phyloP scores from a whole-genome alignment of 495 filamentous ascomycete species.

The Ramalina intermedia region DNA sequence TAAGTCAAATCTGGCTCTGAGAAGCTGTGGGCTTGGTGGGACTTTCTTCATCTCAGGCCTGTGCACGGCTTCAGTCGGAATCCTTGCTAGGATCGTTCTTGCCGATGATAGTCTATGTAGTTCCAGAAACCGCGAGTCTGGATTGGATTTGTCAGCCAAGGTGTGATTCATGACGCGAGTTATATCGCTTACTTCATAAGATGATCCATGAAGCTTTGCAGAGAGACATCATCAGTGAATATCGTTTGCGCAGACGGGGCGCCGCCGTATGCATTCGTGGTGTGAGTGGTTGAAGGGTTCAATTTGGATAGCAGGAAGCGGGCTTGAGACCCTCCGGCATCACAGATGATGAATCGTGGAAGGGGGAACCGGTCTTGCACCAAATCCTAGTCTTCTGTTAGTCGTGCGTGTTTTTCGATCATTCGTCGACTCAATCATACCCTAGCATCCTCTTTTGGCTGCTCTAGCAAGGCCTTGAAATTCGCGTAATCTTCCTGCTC shows the following conservation, averaged over 20 bases:
- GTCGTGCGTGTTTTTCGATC: not conserved
- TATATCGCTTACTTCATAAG: constrained; percentile 81
- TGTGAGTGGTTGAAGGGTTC: constrained; percentile 97
- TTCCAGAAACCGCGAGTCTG: constrained; percentile 50
- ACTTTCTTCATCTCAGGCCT: not conserved
- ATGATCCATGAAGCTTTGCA: constrained; percentile 99
- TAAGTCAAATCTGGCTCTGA: not conserved
- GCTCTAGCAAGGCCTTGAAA: constrained; percentile 74
- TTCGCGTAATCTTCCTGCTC: constrained; percentile 98
- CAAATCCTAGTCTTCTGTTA: constrained; percentile 53
- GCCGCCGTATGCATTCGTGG: constrained; percentile 79
- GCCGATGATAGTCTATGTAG: constrained; percentile 26
- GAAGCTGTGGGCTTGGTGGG: not conserved
- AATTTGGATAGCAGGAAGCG: constrained; percentile 96
- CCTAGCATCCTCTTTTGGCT: constrained; percentile 95
- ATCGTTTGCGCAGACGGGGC: constrained; percentile 93
- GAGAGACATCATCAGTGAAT: constrained; percentile 95
- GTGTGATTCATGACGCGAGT: not conserved
- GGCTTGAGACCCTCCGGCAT: constrained; percentile 94
- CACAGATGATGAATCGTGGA: constrained; percentile 96
- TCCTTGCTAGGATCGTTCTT: too few relatives aligned
- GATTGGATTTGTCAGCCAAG: constrained; percentile 18
- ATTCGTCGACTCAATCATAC: constrained; percentile 32
- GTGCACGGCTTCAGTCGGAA: constrained; percentile 3
- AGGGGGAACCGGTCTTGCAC: constrained; percentile 96